phyloP scores from a whole-genome alignment of 2,329 filamentous ascomycete species.

The Aspergillus sp. region DNA sequence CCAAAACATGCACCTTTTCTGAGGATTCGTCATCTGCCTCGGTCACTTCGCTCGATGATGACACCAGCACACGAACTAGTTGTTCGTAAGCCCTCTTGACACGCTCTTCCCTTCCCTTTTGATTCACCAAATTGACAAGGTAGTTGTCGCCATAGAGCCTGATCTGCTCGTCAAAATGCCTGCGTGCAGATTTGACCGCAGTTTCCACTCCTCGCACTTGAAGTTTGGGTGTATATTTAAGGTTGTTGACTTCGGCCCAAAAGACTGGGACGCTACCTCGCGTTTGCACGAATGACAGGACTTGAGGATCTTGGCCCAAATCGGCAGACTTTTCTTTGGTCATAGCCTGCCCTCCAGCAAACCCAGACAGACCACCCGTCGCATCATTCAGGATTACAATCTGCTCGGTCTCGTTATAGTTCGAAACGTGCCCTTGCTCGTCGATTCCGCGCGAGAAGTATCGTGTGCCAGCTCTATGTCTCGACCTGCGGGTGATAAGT shows the following conservation, averaged over 20 bases:
- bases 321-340: slow-evolving; percentile 68
- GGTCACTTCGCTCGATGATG: slow-evolving; percentile 64
- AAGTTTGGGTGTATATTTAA: slow-evolving; percentile 87
- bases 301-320: slow-evolving; percentile 73
- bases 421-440: slow-evolving; percentile 91
- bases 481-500: slow-evolving; percentile 84
- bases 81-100: slow-evolving; percentile 95
- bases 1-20: slow-evolving; percentile 80
- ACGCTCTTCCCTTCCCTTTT: slow-evolving; percentile 83
- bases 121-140: slow-evolving; percentile 95
- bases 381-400: slow-evolving; percentile 85
- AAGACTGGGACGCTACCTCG: slow-evolving; percentile 93
- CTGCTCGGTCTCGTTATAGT: slow-evolving; percentile 99
- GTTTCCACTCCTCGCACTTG: slow-evolving; percentile 83
- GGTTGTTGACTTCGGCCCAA: slow-evolving; percentile 93
- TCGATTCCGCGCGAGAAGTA: slow-evolving; percentile 95
- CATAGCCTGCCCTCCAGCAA: slow-evolving; percentile 72
- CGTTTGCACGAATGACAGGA: slow-evolving; percentile 94
- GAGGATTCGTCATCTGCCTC: slow-evolving; percentile 66
- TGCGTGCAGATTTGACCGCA: slow-evolving; percentile 73
- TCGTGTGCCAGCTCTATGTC: slow-evolving; percentile 84
- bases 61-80: slow-evolving; percentile 74
- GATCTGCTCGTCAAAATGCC: slow-evolving; percentile 94
- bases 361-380: slow-evolving; percentile 72
- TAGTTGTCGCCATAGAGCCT: slow-evolving; percentile 93